Evolutionary conservation across 2,329 filamentous ascomycete genomes (phyloP), one percentile per base, ranked within the genome.

Genomic region (Dactylonectria estremocensis): DNA sequence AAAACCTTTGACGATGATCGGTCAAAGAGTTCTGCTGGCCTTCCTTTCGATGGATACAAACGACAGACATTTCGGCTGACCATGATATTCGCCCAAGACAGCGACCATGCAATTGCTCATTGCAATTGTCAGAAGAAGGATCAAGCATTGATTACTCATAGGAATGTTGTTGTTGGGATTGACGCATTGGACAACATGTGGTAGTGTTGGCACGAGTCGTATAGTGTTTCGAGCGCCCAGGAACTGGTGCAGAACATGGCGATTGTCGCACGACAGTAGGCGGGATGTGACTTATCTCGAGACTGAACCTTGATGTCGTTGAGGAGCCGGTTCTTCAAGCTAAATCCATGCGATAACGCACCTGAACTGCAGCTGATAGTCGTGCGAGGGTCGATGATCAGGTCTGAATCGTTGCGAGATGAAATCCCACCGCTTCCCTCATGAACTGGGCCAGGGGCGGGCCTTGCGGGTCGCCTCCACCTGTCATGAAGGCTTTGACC

Each of bases 391-490:
- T 5, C 52, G 52, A 24, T 33, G 60, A 33, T 20, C 16, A 62
- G 14, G 10, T 37, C 20, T 49, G 9, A 40, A 24, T 40, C 43
- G 10, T 45, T 50, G 50, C 61, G 22, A 20, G 16, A 57, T 60
- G 33, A 31, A 52, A 61, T 66, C 14, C 58, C 46, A 61, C 63
- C 57, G 33, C 24, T 56, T 52, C n/a, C 24, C 57, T 56, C 43
- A 66, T n/a, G 35, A 46, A 43, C 54, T 35, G 20, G 18, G 31
- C 40, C 22, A 11, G 52, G 40, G 57, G 52, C 35, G 53, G 64
- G 45, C 55, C 55, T 46, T 48, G 65, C 61, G 50, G 60, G 65
- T 45, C 60, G n/a, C 49, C 61, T 64, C 61, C 55, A 67, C 65
- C 55, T 64, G 55, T 49, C 55, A 64, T 18, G 16, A 45, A 58